Evolutionary conservation across 1,139 yeast species (phyloP).

Genomic region (Lodderomyces parapsilosis): DNA sequence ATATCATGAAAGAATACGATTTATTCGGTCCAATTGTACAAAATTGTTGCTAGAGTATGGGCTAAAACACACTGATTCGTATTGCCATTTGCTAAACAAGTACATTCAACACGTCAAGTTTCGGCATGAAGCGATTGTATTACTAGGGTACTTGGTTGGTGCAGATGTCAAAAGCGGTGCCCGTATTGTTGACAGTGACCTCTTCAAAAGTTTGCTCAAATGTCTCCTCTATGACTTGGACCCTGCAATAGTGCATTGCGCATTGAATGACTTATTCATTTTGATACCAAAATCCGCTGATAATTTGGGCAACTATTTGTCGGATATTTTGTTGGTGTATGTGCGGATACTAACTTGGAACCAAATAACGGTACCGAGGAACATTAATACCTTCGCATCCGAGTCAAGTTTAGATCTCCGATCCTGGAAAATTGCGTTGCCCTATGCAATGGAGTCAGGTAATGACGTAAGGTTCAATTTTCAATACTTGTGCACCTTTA

Average conservation of each 20-base stretch:
- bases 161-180: slow-evolving; percentile 26
- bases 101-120: slow-evolving; percentile 26
- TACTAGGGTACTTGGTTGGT: background rate
- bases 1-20: slow-evolving; percentile 49
- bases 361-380: slow-evolving; percentile 11
- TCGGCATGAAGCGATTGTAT: slow-evolving; percentile 35
- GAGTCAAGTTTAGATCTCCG: background rate
- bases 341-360: slow-evolving; percentile 42
- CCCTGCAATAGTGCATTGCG: slow-evolving; percentile 39
- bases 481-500: slow-evolving; percentile 34
- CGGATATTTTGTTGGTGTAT: slow-evolving; percentile 46
- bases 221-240: slow-evolving; percentile 47
- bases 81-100: slow-evolving; percentile 33
- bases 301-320: slow-evolving; percentile 31
- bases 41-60: slow-evolving; percentile 42
- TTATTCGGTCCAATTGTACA: slow-evolving; percentile 44
- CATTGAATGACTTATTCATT: slow-evolving; percentile 50
- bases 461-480: slow-evolving; percentile 15
- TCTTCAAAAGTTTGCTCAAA: slow-evolving; percentile 42
- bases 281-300: slow-evolving; percentile 51
- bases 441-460: background rate
- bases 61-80: slow-evolving; percentile 26
- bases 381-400: slow-evolving; percentile 6
- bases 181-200: slow-evolving; percentile 32
- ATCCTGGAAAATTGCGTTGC: background rate